Evolutionary conservation across 1,139 yeast genomes (phyloP), one percentile per base, ranked within the genome.

Genomic region (Saccharomyces hybrid): DNA sequence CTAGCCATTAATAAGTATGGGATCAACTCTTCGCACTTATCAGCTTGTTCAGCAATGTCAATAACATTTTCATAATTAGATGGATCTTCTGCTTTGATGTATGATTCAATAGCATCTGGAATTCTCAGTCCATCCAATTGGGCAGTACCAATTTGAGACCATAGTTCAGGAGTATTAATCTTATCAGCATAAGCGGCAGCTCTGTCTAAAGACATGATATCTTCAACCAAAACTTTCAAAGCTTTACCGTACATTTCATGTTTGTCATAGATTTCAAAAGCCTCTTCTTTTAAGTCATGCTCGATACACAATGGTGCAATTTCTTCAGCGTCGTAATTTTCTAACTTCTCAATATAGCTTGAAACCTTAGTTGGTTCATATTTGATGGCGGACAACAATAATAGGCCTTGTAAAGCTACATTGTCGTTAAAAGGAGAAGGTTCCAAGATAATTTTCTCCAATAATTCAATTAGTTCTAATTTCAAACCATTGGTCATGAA

Each of bases 381-480:
- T 74, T 90, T 91, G 70, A 93, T 88, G 44, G 99, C 97, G 61
- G 99, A 93, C 68, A 93, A 80, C 63, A 93, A 81, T 71, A 93
- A 78, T 71, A 93, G 78, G 55, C 97, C 97, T 78, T 93, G 99
- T 70, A 93, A 78, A 48, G 96, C 91, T 61, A 95, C 87, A 73
- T 95, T 93, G 63, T 93, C 98, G 66, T 84, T 88, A 77, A 93
- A 93, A 63, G 97, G 96, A 61, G 98, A 90, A 55, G 98, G 97
- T 73, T 93, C 99, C 66, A 93, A 78, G 61, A 95, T 90, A 67
- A 93, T 93, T 78, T 93, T 93, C 73, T 93, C 99, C 65, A 93
- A 78, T 61, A 93, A 80, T 75, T 93, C 99, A 70, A 93, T 88
- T 69, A 93, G 82, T 74, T 95, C 99, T 61, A 83, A 81, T 51